phyloP scores from a whole-genome alignment of 2,329 filamentous ascomycete genomes.

The Chaetomium sp. region DNA sequence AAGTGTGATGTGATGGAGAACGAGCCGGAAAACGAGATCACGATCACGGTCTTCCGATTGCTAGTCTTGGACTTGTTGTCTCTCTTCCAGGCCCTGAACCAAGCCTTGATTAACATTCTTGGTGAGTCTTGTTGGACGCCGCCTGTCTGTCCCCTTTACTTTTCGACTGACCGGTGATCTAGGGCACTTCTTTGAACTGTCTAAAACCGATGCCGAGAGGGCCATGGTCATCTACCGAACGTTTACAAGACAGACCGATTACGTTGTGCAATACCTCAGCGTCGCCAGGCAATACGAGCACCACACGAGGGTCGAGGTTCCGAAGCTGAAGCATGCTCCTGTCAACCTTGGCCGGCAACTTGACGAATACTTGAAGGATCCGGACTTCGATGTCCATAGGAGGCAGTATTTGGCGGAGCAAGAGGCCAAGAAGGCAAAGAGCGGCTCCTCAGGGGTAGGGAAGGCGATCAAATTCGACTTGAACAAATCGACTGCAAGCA shows the following conservation, averaged over 20 bases:
- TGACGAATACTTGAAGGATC: conserved; percentile 89
- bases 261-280: conserved; percentile 83
- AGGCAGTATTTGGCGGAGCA: conserved; percentile 87
- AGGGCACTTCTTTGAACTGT: conserved; percentile 99
- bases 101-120: conserved; percentile 93
- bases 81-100: conserved; percentile 91
- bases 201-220: conserved; percentile 83
- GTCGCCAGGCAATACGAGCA: conserved; percentile 86
- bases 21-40: conserved; percentile 94
- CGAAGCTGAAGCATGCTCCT: conserved; percentile 94
- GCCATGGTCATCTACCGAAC: conserved; percentile 87
- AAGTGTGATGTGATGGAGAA: conserved; percentile 83
- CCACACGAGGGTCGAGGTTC: conserved; percentile 87
- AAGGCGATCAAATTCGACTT: conserved; percentile 33
- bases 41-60: conserved; percentile 84
- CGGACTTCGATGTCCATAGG: conserved; percentile 90
- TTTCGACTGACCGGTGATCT: conserved; percentile 20
- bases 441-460: conserved; percentile 30
- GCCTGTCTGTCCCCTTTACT: neutral
- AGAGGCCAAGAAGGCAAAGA: conserved; percentile 55
- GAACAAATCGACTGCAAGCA: conserved; percentile 29
- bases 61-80: conserved; percentile 84
- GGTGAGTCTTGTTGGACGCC: conserved; percentile 47
- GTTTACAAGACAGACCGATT: conserved; percentile 87
- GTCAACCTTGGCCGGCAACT: conserved; percentile 83